phyloP scores from a whole-genome alignment of 305 asterid genomes.

The Fraxinus albicans region DNA sequence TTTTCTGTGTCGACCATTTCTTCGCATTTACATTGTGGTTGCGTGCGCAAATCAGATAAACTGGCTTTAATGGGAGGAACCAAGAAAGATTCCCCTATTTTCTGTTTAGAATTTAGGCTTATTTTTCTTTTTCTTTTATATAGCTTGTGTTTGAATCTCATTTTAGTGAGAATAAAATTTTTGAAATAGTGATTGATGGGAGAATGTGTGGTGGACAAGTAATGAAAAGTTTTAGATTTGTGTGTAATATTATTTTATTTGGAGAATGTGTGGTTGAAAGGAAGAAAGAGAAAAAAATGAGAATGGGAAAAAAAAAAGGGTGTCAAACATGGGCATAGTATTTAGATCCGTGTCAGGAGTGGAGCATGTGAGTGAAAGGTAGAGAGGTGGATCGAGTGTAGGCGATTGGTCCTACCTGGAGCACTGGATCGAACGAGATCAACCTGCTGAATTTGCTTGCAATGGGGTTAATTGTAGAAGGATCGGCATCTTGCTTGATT shows the following conservation, averaged over 20 bases:
- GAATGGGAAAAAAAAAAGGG: too few species aligned
- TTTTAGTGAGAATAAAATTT: too few species aligned
- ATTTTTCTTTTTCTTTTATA: too few species aligned
- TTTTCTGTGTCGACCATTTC: slow-evolving; percentile 38
- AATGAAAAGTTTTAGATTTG: too few species aligned
- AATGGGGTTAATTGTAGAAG: slow-evolving; percentile 64
- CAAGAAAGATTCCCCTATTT: slow-evolving; percentile 19
- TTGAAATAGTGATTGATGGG: too few species aligned
- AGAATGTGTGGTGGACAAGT: too few species aligned
- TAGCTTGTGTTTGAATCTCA: too few species aligned
- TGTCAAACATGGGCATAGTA: too few species aligned
- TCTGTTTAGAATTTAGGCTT: too few species aligned
- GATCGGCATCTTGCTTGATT: slow-evolving; percentile 54
- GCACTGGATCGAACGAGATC: slow-evolving; percentile 55
- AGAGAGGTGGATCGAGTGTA: slow-evolving; percentile 58
- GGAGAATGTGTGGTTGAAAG: too few species aligned
- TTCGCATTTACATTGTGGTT: slow-evolving; percentile 46
- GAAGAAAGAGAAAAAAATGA: too few species aligned
- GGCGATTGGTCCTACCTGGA: slow-evolving; percentile 67
- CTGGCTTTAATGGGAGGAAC: slow-evolving; percentile 63
- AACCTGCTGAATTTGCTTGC: slow-evolving; percentile 62
- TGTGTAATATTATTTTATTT: too few species aligned
- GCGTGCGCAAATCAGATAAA: slow-evolving; percentile 11
- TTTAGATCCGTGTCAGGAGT: slow-evolving; percentile 67
- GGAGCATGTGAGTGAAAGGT: slow-evolving; percentile 83